Conservation (phyloP, 306 rosid genomes). For the Luffa acutangula region DNA sequence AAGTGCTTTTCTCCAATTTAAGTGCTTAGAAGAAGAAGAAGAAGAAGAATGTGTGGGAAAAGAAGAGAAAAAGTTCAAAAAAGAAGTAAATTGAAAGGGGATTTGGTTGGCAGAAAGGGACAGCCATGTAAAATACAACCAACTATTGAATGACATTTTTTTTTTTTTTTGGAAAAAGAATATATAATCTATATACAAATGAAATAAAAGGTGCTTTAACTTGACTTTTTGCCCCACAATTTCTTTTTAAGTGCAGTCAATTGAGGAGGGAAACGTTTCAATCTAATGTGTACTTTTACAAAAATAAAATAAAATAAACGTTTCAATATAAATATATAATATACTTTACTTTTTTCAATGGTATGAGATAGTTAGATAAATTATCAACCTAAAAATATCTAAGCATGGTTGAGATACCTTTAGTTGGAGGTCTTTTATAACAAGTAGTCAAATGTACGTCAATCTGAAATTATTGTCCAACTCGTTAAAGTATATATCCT, state of each 20-base stretch:
- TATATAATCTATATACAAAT: neutral
- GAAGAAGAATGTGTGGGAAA: neutral
- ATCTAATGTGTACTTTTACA: neutral
- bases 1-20: neutral
- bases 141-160: neutral
- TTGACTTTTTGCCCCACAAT: neutral
- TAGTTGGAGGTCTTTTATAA: too few species aligned
- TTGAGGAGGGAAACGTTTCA: neutral
- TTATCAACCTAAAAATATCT: too few species aligned
- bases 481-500: too few species aligned
- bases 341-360: neutral
- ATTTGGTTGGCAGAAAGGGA: conserved; percentile 1
- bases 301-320: too few species aligned
- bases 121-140: neutral
- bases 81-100: neutral
- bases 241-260: neutral
- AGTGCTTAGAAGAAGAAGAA: neutral
- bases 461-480: too few species aligned
- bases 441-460: too few species aligned
- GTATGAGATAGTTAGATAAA: too few species aligned
- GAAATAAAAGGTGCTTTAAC: neutral
- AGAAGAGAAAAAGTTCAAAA: neutral
- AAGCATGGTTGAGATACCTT: too few species aligned
- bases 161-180: too few species aligned
- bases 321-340: neutral